Conservation (phyloP, 257 asterid genomes). For the Vinca minor region DNA sequence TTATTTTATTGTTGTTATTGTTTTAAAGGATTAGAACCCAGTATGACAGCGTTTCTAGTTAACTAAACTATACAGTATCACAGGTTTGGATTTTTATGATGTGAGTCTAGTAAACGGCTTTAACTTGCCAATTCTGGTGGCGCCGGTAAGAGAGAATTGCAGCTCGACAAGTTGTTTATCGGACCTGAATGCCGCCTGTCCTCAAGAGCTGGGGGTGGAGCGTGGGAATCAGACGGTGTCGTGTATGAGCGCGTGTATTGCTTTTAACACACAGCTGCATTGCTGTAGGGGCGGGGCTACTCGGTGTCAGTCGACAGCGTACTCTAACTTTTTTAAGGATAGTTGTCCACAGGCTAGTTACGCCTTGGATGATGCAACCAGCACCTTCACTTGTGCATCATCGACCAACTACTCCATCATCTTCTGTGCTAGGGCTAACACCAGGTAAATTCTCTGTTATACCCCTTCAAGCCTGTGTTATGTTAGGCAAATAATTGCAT, state of each 20-base stretch:
- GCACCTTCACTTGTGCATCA: slow-evolving; percentile 76
- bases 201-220: slow-evolving; percentile 55
- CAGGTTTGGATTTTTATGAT: slow-evolving; percentile 74
- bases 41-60: no score
- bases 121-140: slow-evolving; percentile 77
- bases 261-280: slow-evolving; percentile 61
- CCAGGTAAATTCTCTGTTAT: slow-evolving; percentile 41
- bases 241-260: slow-evolving; percentile 94
- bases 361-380: slow-evolving; percentile 76
- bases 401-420: slow-evolving; percentile 71
- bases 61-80: no score
- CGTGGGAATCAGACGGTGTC: slow-evolving; percentile 46
- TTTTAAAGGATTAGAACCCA: no score
- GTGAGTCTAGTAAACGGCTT: slow-evolving; percentile 87
- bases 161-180: slow-evolving; percentile 71
- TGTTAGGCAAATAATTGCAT: no score
- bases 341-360: slow-evolving; percentile 88
- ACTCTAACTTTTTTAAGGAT: slow-evolving; percentile 66
- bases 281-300: slow-evolving; percentile 89
- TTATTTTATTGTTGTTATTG: no score
- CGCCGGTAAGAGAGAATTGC: slow-evolving; percentile 56
- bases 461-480: no score
- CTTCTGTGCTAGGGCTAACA: slow-evolving; percentile 78
- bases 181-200: slow-evolving; percentile 80
- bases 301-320: slow-evolving; percentile 66